phyloP scores from a whole-genome alignment of 768 basidiomycete species.

The Boletus rubropictus region DNA sequence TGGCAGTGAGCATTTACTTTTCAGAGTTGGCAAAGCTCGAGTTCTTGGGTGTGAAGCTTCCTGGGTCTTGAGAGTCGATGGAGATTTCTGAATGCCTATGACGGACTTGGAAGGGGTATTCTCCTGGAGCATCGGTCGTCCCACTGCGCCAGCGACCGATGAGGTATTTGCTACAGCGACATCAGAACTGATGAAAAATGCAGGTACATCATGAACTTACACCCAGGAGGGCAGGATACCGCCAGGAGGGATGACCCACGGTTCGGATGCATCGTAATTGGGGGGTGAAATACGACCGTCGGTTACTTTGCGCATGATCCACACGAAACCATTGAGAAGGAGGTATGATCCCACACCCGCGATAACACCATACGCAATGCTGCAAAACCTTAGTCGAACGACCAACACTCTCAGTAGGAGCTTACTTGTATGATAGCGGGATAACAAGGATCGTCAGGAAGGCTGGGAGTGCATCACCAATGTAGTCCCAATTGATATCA shows the following conservation, averaged over 20 bases:
- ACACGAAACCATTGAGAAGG: slow-evolving; percentile 66
- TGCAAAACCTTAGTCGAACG: slow-evolving; percentile 25
- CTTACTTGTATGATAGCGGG: slow-evolving; percentile 71
- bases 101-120: slow-evolving; percentile 30
- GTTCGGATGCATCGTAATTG: slow-evolving; percentile 58
- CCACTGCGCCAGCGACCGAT: slow-evolving; percentile 8
- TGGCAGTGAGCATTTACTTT: slow-evolving; percentile 12
- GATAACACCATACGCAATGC: slow-evolving; percentile 88
- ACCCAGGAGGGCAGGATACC: slow-evolving; percentile 65
- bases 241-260: slow-evolving; percentile 69
- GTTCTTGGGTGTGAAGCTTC: slow-evolving; percentile 19
- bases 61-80: slow-evolving; percentile 29
- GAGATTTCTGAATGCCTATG: slow-evolving; percentile 30
- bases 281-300: slow-evolving; percentile 60
- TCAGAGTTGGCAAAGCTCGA: slow-evolving; percentile 27
- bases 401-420: background rate
- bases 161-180: slow-evolving; percentile 22
- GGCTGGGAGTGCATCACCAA: slow-evolving; percentile 82
- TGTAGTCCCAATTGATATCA: slow-evolving; percentile 87
- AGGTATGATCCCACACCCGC: slow-evolving; percentile 69
- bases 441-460: slow-evolving; percentile 80
- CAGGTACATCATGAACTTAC: slow-evolving; percentile 33
- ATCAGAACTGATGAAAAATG: background rate
- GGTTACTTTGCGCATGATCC: slow-evolving; percentile 47
- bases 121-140: slow-evolving; percentile 6